Evolutionary conservation across 805 yeast genomes (phyloP).

Genomic region (Saccharomycopsis oosterbeekiorum): DNA sequence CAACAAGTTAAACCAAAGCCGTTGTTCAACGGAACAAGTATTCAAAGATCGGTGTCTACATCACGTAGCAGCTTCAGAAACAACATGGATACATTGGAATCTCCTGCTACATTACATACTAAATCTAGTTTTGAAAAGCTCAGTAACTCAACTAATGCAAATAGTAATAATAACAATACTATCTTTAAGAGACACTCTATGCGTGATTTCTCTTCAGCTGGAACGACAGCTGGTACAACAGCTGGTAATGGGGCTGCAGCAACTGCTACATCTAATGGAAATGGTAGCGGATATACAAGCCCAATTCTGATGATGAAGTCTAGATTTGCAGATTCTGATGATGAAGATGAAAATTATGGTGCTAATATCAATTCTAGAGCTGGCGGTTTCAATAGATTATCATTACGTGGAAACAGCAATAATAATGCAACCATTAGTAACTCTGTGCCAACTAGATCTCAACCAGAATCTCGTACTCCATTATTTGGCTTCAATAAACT

Average conservation of each 20-base stretch:
- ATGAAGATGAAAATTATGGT: constrained; percentile 10
- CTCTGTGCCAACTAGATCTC: not conserved
- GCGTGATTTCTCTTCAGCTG: constrained; percentile 10
- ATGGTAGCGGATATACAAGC: not conserved
- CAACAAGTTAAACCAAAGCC: constrained; percentile 1
- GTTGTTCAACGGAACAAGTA: not conserved
- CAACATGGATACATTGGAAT: constrained; percentile 7
- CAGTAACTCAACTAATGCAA: not conserved
- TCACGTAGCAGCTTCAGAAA: not conserved
- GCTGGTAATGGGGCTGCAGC: not conserved
- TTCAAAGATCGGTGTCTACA: not conserved
- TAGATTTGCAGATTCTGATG: constrained; percentile 17
- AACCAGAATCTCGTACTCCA: not conserved
- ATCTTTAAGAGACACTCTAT: constrained; percentile 17
- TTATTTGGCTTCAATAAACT: constrained; percentile 10
- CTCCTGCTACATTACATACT: constrained; percentile 4
- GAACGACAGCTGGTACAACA: not conserved
- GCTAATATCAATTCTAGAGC: not conserved
- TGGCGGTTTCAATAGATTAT: constrained; percentile 1
- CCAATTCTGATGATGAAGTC: constrained; percentile 13
- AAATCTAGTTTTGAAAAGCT: constrained; percentile 18
- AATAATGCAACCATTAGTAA: not conserved
- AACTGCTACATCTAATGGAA: not conserved
- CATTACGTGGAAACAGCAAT: constrained; percentile 1
- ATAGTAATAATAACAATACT: constrained; percentile 6